Evolutionary conservation across 306 rosid genomes (phyloP), one percentile per base, ranked within the genome.

Genomic region (Castanospermum australe): DNA sequence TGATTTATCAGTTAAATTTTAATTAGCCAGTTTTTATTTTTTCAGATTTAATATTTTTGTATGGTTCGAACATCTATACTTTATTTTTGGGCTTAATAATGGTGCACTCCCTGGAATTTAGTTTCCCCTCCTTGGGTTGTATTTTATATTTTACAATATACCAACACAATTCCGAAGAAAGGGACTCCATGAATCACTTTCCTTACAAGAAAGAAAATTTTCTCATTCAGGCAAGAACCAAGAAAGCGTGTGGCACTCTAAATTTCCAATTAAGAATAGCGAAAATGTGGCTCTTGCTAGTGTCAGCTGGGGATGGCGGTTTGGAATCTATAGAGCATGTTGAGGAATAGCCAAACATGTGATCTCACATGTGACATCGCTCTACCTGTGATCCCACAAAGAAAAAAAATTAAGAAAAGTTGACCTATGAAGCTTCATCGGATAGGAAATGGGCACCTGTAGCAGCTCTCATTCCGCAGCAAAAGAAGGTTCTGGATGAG

Each of bases 341-440:
- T 79, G 25, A 55, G 69, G 6, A 60, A 71, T 67, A 48, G 24
- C 69, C 24, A 54, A 62, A 54, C 79, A 71, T 57, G 44, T 69
- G 59, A 69, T 69, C 28, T 69, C 61, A 15, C 74, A 22, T 25
- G 82, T 71, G 82, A 70, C 30, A 22, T 51, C 41, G 9, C 35
- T 44, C 22, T 52, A 24, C 76, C 1, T 48, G 71, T 72, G 52
- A 48, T 59, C 52, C 32, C 17, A 30, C 22, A 35, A 55, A 33
- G 56, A 64, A 65, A 61, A 32, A 64, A 65, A 61, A 32, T 18
- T 60, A 18, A 11, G 2, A 4, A 35, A 39, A 10, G 20, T 50
- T 77, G 5, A 66, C 62, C 21, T 22, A 24, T 2, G 73, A 76
- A 63, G 52, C 39, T 63, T 61, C 50, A 33, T 48, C 18, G 7